These are phyloP conservation scores for Hypomyces rosellus DNA, from an alignment of 2,329 filamentous ascomycete species.

Conservation along the genomic window DNA sequence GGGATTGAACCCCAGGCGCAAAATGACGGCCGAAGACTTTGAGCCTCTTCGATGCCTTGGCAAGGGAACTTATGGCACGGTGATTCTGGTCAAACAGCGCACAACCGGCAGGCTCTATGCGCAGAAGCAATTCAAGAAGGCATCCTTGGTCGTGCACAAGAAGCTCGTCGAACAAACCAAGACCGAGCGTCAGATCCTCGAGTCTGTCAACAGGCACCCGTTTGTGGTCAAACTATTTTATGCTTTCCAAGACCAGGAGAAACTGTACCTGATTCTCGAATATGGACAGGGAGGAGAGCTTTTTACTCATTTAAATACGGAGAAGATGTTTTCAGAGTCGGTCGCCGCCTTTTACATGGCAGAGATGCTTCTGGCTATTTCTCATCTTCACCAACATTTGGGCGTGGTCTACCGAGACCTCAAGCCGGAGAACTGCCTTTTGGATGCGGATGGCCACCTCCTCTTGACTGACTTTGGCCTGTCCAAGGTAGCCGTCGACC, in stretches of 20 bases:
- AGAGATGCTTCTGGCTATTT: constrained; percentile 90
- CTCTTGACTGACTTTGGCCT: constrained; percentile 95
- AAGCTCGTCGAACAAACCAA: constrained; percentile 95
- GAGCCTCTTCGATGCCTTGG: constrained; percentile 86
- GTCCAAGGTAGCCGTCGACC: constrained; percentile 82
- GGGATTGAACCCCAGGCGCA: constrained; percentile 54
- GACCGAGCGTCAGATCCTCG: constrained; percentile 89
- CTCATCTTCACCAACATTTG: constrained; percentile 84
- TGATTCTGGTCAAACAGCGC: constrained; percentile 85
- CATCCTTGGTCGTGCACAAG: constrained; percentile 90
- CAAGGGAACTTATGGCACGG: constrained; percentile 93
- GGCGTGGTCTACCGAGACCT: constrained; percentile 95
- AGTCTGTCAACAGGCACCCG: constrained; percentile 92
- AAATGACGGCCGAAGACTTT: constrained; percentile 91
- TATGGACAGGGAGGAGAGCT: constrained; percentile 96
- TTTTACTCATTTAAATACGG: constrained; percentile 87
- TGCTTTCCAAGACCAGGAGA: constrained; percentile 96
- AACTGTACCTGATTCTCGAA: constrained; percentile 93
- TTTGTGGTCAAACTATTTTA: constrained; percentile 99
- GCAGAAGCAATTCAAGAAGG: constrained; percentile 98
- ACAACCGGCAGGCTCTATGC: constrained; percentile 85
- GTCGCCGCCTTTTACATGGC: constrained; percentile 97
- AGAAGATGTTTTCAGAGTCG: constrained; percentile 90
- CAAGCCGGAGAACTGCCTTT: constrained; percentile 94
- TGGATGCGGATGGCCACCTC: constrained; percentile 86